Percentiles rank a stretch among this genome's conserved stretches.
Evolutionary conservation across 1,284 basidiomycete genomes (phyloP).

Genomic region (Ustilago trichophora): DNA sequence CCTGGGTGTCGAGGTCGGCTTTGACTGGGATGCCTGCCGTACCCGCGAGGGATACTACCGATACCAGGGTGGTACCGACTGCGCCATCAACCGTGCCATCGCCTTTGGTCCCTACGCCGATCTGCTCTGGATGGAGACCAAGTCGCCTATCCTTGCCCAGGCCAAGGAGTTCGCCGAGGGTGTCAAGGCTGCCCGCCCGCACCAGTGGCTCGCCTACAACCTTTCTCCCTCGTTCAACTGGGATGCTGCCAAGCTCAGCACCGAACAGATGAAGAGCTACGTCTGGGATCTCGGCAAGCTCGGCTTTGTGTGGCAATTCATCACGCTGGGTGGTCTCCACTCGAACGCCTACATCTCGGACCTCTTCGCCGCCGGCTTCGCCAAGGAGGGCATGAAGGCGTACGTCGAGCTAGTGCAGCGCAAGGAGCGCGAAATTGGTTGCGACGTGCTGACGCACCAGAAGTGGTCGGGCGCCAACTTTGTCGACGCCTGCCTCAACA

Average conservation of each 20-base stretch:
- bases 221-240: conserved; percentile 69
- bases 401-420: conserved; percentile 71
- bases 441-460: conserved; percentile 66
- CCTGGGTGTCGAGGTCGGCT: conserved; percentile 79
- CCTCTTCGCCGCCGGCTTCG: conserved; percentile 85
- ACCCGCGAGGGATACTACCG: conserved; percentile 96
- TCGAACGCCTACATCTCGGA: conserved; percentile 98
- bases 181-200: conserved; percentile 57
- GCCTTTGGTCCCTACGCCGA: conserved; percentile 95
- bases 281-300: conserved; percentile 93
- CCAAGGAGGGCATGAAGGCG: conserved; percentile 78
- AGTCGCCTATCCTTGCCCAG: conserved; percentile 91
- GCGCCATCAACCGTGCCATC: conserved; percentile 88
- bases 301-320: conserved; percentile 98
- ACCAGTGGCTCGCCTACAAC: conserved; percentile 67
- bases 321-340: conserved; percentile 93
- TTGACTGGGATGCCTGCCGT: conserved; percentile 93
- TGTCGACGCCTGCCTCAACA: conserved; percentile 89
- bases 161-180: conserved; percentile 85
- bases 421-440: conserved; percentile 69
- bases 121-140: conserved; percentile 80
- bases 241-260: conserved; percentile 74
- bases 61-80: conserved; percentile 94
- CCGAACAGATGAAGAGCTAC: conserved; percentile 86
- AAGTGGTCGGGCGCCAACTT: conserved; percentile 96